Conservation (phyloP, 2,329 filamentous ascomycete species). For the Ilyonectria mors-panacis region DNA sequence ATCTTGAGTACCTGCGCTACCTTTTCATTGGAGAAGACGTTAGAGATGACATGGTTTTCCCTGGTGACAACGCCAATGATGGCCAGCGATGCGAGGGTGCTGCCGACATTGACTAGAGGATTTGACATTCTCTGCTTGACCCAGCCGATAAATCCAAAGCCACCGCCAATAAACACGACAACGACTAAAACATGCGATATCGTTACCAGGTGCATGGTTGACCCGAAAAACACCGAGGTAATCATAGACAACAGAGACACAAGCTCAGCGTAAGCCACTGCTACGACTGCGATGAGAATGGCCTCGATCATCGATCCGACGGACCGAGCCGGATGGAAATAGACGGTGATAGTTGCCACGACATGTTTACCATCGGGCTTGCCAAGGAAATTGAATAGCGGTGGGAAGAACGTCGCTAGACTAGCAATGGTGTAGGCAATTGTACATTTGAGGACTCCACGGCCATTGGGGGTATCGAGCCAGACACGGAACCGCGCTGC, state of each 20-base stretch:
- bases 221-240: conserved; percentile 83
- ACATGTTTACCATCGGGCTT: conserved; percentile 93
- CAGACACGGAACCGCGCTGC: conserved; percentile 68
- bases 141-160: conserved; percentile 90
- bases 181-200: conserved; percentile 86
- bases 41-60: conserved; percentile 89
- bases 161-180: conserved; percentile 86
- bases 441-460: conserved; percentile 90
- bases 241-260: conserved; percentile 89
- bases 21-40: conserved; percentile 85
- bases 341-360: conserved; percentile 93
- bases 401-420: conserved; percentile 85
- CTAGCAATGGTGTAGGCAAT: conserved; percentile 90
- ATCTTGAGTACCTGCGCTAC: conserved; percentile 87
- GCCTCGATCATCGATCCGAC: conserved; percentile 93
- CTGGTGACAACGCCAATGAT: conserved; percentile 93
- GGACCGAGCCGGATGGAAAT: conserved; percentile 91
- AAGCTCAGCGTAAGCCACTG: conserved; percentile 79
- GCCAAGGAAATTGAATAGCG: conserved; percentile 81
- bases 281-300: conserved; percentile 80
- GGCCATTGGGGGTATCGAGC: conserved; percentile 79
- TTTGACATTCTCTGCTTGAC: conserved; percentile 84
- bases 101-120: conserved; percentile 86
- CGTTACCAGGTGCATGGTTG: conserved; percentile 73
- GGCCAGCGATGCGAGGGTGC: conserved; percentile 87